Base-by-base conservation (phyloP, 495 filamentous ascomycete species). In the Rostrohypoxylon terebratum region DNA sequence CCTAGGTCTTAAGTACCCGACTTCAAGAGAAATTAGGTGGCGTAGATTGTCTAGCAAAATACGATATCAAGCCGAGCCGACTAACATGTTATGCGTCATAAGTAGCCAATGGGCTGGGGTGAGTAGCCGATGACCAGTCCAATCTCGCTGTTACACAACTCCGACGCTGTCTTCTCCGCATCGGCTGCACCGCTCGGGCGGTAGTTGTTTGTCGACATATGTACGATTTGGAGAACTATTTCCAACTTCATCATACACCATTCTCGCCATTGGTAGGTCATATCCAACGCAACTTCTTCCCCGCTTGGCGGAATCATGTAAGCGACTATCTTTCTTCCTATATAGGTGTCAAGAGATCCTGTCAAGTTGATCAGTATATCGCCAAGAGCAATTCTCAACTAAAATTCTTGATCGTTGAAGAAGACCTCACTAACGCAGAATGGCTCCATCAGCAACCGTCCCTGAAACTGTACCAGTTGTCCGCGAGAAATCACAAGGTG, bases 141-240 rank as follows among this genome's bases (percentile, higher is more conserved):
- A 20, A 10, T 45, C 18, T 14, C 40, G 33, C 25, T 50, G 9
- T 54, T 33, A 18, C 34, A 11, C 25, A 55, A 51, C 47, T 63
- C 59, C 59, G 38, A 53, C 11, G 33, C 8, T 16, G 21, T 11
- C 14, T 62, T 71, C 68, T 71, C 68, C 68, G 57, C 68, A 61
- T 62, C 48, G 57, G 48, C 38, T 42, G 55, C 34, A 9, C 18
- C 44, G 34, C 28, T 40, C 54, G 61, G 61, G 42, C 47, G 36
- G 54, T 65, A 65, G 53, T 66, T 59, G 34, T 50, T 65, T 13
- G 59, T 65, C 47, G 1, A 38, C 14, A 23, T 58, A 44, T 50
- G 47, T 55, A 55, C n/a, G 38, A 55, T 45, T 72, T 72, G 69
- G 69, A 68, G 69, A 59, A 57, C 63, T 9, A n/a, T 36, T 34